Conservation (phyloP, 805 yeast species). For the Candida anglica region DNA sequence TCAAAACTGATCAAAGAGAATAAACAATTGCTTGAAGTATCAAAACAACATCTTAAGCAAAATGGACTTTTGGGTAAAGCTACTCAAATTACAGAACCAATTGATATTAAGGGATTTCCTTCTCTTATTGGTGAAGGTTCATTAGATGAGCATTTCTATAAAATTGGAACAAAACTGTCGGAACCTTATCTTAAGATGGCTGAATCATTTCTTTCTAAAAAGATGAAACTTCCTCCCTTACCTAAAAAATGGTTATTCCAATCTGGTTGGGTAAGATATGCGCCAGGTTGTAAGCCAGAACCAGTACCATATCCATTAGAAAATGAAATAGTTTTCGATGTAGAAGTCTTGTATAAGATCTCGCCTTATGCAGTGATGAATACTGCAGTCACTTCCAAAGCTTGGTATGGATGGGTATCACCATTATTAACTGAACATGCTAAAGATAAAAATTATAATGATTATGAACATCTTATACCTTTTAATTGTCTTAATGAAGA, state of each 20-base stretch:
- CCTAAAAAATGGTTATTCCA: conserved; percentile 54
- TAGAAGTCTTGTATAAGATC: conserved; percentile 76
- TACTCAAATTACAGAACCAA: conserved; percentile 59
- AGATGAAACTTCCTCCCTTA: conserved; percentile 26
- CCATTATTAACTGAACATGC: conserved; percentile 68
- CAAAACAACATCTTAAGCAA: conserved; percentile 53
- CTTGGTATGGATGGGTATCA: conserved; percentile 96
- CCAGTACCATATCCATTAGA: conserved; percentile 69
- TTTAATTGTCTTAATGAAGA: conserved; percentile 46
- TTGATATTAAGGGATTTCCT: conserved; percentile 59
- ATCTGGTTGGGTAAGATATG: conserved; percentile 84
- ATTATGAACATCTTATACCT: conserved; percentile 71
- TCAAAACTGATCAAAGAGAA: conserved; percentile 14
- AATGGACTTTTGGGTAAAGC: conserved; percentile 75
- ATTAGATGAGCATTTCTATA: conserved; percentile 82
- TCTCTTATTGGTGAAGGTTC: conserved; percentile 60
- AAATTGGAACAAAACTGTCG: conserved; percentile 56
- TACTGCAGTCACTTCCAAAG: conserved; percentile 66
- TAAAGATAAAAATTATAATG: conserved; percentile 19
- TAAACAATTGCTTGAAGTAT: conserved; percentile 41
- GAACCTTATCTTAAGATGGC: conserved; percentile 59
- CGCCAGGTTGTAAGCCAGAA: conserved; percentile 47
- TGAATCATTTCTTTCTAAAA: conserved; percentile 31
- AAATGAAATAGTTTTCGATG: conserved; percentile 76
- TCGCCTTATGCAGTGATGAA: conserved; percentile 78